Evolutionary conservation across 1,284 basidiomycete species (phyloP).

Genomic region (Rhodotorula sp.): DNA sequence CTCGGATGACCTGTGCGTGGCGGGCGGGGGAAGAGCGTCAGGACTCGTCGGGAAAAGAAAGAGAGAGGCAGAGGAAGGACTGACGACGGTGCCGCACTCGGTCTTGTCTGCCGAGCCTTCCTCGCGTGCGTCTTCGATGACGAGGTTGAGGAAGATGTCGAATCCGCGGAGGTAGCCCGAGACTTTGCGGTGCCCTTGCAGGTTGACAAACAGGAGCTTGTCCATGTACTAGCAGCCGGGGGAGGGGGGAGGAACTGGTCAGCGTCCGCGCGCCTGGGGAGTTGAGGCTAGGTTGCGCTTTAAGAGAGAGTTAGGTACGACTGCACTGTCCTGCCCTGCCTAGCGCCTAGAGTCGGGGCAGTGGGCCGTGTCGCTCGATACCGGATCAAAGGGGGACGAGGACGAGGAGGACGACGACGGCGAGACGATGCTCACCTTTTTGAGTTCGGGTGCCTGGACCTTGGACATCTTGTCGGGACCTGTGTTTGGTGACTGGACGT

Average conservation of each 20-base stretch:
- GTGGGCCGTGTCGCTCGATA: background rate
- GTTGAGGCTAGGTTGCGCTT: too few species aligned
- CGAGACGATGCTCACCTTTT: conserved; percentile 29
- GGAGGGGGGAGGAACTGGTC: background rate
- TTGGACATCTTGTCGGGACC: conserved; percentile 25
- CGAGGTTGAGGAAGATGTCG: conserved; percentile 98
- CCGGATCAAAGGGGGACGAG: background rate
- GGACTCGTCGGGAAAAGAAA: too few species aligned
- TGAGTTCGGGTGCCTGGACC: conserved; percentile 37
- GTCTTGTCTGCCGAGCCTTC: conserved; percentile 76
- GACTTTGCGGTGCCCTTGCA: conserved; percentile 95
- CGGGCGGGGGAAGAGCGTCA: background rate
- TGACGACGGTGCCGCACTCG: conserved; percentile 83
- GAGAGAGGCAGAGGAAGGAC: conserved; percentile 49
- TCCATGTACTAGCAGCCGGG: conserved; percentile 83
- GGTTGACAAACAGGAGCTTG: conserved; percentile 90
- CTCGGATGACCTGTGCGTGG: conserved; percentile 75
- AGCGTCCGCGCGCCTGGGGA: background rate
- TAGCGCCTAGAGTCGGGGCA: too few species aligned
- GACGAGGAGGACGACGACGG: background rate
- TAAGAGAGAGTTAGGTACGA: too few species aligned
- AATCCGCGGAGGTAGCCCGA: conserved; percentile 94
- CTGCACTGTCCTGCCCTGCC: too few species aligned
- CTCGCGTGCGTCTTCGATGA: conserved; percentile 92
- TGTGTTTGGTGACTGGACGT: background rate